phyloP scores from a whole-genome alignment of 768 basidiomycete genomes.

The Boletus edulis region DNA sequence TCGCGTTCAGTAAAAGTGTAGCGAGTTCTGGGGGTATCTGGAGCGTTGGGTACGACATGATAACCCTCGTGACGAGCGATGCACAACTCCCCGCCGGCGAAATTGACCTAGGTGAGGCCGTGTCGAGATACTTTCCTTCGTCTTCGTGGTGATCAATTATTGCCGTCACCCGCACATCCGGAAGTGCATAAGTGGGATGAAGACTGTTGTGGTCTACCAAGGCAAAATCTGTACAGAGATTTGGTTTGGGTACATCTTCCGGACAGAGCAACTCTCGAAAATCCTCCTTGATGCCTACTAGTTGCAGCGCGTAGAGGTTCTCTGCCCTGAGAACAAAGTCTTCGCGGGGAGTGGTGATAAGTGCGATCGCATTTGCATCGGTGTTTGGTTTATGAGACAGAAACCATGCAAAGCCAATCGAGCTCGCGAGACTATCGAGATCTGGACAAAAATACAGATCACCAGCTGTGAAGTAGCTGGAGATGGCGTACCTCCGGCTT shows the following conservation, averaged over 20 bases:
- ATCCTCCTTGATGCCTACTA: constrained; percentile 52
- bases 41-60: constrained; percentile 23
- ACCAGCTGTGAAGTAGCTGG: not conserved
- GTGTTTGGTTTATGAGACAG: constrained; percentile 35
- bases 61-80: constrained; percentile 51
- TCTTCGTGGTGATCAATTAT: constrained; percentile 93
- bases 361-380: constrained; percentile 59
- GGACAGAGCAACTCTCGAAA: constrained; percentile 60
- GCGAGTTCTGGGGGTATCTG: constrained; percentile 59
- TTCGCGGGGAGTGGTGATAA: constrained; percentile 63
- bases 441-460: constrained; percentile 46
- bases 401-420: constrained; percentile 82
- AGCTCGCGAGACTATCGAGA: constrained; percentile 84
- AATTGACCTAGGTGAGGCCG: constrained; percentile 66
- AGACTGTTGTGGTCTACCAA: constrained; percentile 93
- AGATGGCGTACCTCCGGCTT: constrained; percentile 75
- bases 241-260: constrained; percentile 56
- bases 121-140: constrained; percentile 62
- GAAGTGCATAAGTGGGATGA: constrained; percentile 37
- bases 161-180: constrained; percentile 56
- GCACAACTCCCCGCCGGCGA: constrained; percentile 76
- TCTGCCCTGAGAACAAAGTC: constrained; percentile 84
- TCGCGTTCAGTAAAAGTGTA: constrained; percentile 73
- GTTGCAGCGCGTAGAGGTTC: constrained; percentile 72
- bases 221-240: constrained; percentile 53